phyloP scores from a whole-genome alignment of 495 filamentous ascomycete species.

The Usnea hakonensis region DNA sequence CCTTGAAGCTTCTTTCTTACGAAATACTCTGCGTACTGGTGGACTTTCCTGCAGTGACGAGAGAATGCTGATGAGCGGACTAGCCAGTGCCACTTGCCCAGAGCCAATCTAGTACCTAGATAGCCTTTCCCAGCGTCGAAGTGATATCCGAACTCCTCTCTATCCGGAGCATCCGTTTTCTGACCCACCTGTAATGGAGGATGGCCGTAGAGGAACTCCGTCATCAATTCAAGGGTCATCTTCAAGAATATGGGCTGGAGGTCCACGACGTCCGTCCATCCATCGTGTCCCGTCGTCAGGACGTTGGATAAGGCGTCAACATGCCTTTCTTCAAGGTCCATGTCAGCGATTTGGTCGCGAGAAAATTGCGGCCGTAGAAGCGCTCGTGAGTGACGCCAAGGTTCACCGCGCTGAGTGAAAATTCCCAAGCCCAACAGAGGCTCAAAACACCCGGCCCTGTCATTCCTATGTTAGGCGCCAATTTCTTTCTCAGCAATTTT shows the following conservation, averaged over 20 bases:
- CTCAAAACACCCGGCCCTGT: not conserved
- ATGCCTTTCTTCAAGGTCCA: conserved; percentile 46
- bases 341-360: conserved; percentile 42
- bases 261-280: conserved; percentile 35
- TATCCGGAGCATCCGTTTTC: not conserved
- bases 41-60: conserved; percentile 1
- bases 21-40: conserved; percentile 11
- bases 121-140: conserved; percentile 4
- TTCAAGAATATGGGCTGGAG: conserved; percentile 54
- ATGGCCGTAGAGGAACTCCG: conserved; percentile 59
- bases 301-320: conserved; percentile 25
- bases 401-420: conserved; percentile 6
- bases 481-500: not conserved
- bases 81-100: conserved; percentile 13
- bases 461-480: not conserved
- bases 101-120: not conserved
- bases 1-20: conserved; percentile 1
- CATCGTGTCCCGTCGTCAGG: conserved; percentile 17
- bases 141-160: not conserved
- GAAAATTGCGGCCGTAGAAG: conserved; percentile 50
- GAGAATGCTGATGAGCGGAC: not conserved
- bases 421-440: conserved; percentile 4
- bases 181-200: not conserved
- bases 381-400: conserved; percentile 45
- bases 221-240: conserved; percentile 57